Base-by-base conservation (phyloP, 148 eudicot species). In the Diospyros kaki region DNA sequence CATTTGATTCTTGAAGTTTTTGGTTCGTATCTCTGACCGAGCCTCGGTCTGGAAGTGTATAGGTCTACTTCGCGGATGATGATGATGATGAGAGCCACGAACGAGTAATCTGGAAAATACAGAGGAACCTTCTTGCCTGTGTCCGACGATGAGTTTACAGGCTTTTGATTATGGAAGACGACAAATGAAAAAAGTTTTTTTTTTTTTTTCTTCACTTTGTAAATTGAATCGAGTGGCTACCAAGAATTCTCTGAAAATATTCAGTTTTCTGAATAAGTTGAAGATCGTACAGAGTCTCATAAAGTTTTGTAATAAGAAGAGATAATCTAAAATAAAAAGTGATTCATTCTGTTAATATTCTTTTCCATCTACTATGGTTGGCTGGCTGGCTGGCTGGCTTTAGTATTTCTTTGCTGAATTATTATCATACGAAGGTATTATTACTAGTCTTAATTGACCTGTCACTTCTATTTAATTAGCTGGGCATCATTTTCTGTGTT, bases 1-100 rank as follows among this genome's bases (percentile, higher is more conserved):
- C 90, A 1, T 76, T 92, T 5, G 97, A 92, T 69, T 86, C 84
- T 58, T 90, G 82, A 75, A 61, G 39, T 44, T 28, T 28, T 28
- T 28, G 28, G 28, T 28, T 28, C 28, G 28, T 28, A 28, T 28
- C 28, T 28, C 28, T 28, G 28, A 0, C 28, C 28, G 28, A 28
- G 0, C 28, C 28, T 28, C 28, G 28, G 28, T 28, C n/a, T 43
- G 48, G 39, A 65, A 58, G 44, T 72, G 76, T 72, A 78, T 15
- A 78, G 76, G 12, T 42, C n/a, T 4, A 28, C 11, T 10, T 38
- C 5, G 13, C 7, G 51, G 44, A 12, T 46, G 64, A 44, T 11
- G 60, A 43, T 42, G 51, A 38, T 61, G 54, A 52, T 6, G 11
- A 6, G 17, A 9, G 58, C 44, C 55, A 3, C 6, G 28, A 51